phyloP scores from a whole-genome alignment of 2,329 filamentous ascomycete species.

The Paecilomyces fulvus region DNA sequence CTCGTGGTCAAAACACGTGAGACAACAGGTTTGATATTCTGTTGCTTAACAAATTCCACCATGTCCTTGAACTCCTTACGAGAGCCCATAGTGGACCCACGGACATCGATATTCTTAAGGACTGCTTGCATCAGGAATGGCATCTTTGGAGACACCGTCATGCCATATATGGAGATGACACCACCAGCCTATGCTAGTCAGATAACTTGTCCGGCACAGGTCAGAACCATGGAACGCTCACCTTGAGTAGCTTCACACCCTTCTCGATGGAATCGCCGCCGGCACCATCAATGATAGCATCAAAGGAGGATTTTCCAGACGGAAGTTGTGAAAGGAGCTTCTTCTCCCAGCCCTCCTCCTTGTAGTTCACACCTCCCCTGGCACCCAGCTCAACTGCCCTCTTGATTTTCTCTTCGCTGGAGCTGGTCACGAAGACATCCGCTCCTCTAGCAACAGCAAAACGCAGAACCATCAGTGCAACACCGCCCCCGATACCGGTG shows the following conservation, averaged over 20 bases:
- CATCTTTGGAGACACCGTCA: conserved; percentile 82
- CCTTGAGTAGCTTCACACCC: conserved; percentile 60
- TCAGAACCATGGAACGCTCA: conserved; percentile 17
- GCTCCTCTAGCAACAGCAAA: conserved; percentile 69
- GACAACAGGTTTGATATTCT: conserved; percentile 68
- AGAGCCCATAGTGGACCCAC: conserved; percentile 85
- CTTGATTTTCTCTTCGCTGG: conserved; percentile 65
- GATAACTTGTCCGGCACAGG: neutral
- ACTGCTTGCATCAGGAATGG: conserved; percentile 77
- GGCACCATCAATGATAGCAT: conserved; percentile 84
- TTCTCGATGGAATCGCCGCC: conserved; percentile 75
- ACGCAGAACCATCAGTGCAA: conserved; percentile 71
- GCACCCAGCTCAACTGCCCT: conserved; percentile 65
- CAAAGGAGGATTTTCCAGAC: conserved; percentile 58
- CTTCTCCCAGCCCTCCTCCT: conserved; percentile 71
- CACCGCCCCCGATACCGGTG: conserved; percentile 88
- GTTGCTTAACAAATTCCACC: conserved; percentile 68
- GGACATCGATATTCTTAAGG: conserved; percentile 78
- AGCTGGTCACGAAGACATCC: conserved; percentile 74
- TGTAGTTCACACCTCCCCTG: conserved; percentile 74
- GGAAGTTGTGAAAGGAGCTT: conserved; percentile 53
- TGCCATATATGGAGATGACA: conserved; percentile 79
- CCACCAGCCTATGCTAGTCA: conserved; percentile 53
- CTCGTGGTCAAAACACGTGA: conserved; percentile 61
- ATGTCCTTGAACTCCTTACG: conserved; percentile 84